Evolutionary conservation across 164 flowering plant species (phyloP), one percentile per base, ranked within the genome.

Genomic region (Malania oleifera): DNA sequence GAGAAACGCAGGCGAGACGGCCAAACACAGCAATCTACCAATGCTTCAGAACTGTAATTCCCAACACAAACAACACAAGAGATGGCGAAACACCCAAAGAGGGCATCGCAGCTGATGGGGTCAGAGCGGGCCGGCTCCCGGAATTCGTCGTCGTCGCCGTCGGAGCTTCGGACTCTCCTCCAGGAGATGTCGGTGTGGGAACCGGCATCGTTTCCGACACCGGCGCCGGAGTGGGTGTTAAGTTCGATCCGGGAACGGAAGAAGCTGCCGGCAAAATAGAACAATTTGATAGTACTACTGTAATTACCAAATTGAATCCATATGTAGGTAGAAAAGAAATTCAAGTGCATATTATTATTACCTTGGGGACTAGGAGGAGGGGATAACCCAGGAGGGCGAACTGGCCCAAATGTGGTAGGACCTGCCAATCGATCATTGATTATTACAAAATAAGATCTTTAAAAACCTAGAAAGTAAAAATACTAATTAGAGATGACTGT

Each of bases 341-440:
- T n/a, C n/a, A n/a, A n/a, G n/a, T n/a, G n/a, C n/a, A n/a, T n/a
- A n/a, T n/a, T n/a, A n/a, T n/a, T n/a, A 7, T 47, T 75, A 84
- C 88, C 82, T 65, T 11, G 12, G 14, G 89, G 78, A 66, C 70
- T 66, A 18, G 65, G 60, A 50, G 87, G 23, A 53, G 65, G 69
- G 24, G 80, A 24, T 52, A 46, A 53, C 47, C 40, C 45, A 23
- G 85, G 82, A 35, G 80, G 60, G 43, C 54, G 69, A 23, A 76
- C 51, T 56, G 86, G 79, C 9, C 75, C 80, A 60, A 80, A 64
- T 57, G 83, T 43, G 7, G 19, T 56, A 52, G 84, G 87, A 61
- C 81, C 83, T 82, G 79, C 26, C 50, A 57, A 49, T n/a, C 4
- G n/a, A 57, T 47, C 35, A 54, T 17, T 5, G 10, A 29, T n/a